These are phyloP conservation scores for Quercus ilex DNA, from an alignment of 306 rosid species.

Conservation along the genomic window DNA sequence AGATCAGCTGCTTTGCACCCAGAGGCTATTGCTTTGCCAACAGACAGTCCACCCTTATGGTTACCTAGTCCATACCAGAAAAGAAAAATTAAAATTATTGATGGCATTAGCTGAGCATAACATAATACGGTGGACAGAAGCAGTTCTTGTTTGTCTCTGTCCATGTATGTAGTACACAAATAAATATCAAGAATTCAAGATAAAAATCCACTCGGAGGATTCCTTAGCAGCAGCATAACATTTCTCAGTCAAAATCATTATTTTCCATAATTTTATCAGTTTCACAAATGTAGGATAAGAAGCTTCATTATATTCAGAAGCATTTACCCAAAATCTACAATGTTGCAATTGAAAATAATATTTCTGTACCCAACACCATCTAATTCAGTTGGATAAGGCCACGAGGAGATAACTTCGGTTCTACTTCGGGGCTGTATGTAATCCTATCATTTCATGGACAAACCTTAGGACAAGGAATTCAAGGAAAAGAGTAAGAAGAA, in stretches of 20 bases:
- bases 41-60: slow-evolving; percentile 81
- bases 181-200: neutral
- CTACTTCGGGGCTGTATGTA: neutral
- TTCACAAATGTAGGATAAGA: neutral
- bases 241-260: neutral
- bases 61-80: slow-evolving; percentile 41
- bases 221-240: neutral
- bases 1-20: slow-evolving; percentile 95
- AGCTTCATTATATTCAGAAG: neutral
- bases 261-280: neutral
- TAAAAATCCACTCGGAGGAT: neutral
- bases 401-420: neutral
- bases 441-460: neutral
- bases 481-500: neutral
- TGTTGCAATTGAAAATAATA: neutral
- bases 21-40: slow-evolving; percentile 78
- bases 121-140: neutral
- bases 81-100: neutral
- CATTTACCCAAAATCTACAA: neutral
- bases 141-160: neutral
- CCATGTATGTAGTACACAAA: neutral
- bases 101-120: neutral
- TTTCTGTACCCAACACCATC: neutral
- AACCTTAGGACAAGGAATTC: neutral
- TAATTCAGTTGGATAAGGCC: neutral